These are phyloP conservation scores for Pythium dissimile DNA, from an alignment of 352 stramenopile species.

Conservation along the genomic window DNA sequence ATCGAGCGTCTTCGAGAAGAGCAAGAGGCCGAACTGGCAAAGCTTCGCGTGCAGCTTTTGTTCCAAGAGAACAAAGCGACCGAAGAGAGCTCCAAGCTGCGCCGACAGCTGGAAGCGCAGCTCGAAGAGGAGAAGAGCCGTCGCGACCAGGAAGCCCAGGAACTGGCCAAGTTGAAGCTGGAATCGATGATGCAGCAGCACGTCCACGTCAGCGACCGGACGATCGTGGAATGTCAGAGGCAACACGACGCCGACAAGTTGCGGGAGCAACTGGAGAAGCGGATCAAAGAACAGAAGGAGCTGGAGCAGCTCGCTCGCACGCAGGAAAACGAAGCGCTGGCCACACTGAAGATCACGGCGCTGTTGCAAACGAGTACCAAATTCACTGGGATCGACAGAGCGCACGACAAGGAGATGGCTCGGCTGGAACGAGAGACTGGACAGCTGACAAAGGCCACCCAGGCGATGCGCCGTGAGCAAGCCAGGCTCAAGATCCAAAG, in stretches of 20 bases:
- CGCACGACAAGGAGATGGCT: slow-evolving; percentile 24
- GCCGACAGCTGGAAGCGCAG: slow-evolving; percentile 38
- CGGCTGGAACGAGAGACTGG: slow-evolving; percentile 39
- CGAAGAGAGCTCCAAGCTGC: slow-evolving; percentile 41
- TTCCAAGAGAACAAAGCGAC: slow-evolving; percentile 49
- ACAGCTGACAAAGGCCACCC: slow-evolving; percentile 36
- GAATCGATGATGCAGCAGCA: slow-evolving; percentile 62
- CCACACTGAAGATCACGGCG: slow-evolving; percentile 44
- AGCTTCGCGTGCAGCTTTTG: slow-evolving; percentile 64
- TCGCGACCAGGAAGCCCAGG: slow-evolving; percentile 46
- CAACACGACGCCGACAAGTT: slow-evolving; percentile 34
- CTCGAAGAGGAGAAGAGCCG: slow-evolving; percentile 43
- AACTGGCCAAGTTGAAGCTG: slow-evolving; percentile 46
- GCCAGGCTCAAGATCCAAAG: slow-evolving; percentile 64
- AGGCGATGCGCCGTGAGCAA: slow-evolving; percentile 46
- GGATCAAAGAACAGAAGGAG: slow-evolving; percentile 39
- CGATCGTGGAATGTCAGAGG: slow-evolving; percentile 32
- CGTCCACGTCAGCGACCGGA: slow-evolving; percentile 31
- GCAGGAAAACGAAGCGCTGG: slow-evolving; percentile 62
- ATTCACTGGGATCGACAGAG: slow-evolving; percentile 7
- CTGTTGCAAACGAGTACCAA: slow-evolving; percentile 33
- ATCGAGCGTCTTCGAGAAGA: slow-evolving; percentile 71
- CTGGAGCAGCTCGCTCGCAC: slow-evolving; percentile 43
- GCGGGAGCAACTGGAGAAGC: slow-evolving; percentile 37
- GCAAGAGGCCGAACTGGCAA: slow-evolving; percentile 64